These are phyloP conservation scores for Suillus brevipes DNA, from an alignment of 768 basidiomycete genomes.

Conservation along the genomic window DNA sequence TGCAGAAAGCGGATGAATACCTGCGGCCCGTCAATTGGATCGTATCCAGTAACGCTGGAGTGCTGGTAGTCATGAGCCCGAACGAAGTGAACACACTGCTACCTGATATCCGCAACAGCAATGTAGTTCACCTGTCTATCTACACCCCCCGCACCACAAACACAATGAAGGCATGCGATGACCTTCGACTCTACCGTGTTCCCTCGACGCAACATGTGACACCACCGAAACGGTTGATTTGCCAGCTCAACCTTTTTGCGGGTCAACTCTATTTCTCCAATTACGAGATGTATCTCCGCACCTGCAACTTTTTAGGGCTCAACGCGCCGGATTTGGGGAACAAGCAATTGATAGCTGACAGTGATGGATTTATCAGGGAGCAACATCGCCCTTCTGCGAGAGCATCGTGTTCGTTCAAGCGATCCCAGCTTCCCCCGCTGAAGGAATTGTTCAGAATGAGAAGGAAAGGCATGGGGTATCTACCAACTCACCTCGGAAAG, in stretches of 20 bases:
- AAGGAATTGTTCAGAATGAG: conserved; percentile 37
- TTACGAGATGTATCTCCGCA: conserved; percentile 25
- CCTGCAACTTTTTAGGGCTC: conserved; percentile 30
- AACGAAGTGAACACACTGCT: conserved; percentile 41
- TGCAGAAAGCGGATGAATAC: conserved; percentile 14
- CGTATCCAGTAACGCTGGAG: conserved; percentile 13
- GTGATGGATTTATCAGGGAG: conserved; percentile 25
- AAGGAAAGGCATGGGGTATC: conserved; percentile 40
- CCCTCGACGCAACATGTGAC: conserved; percentile 9
- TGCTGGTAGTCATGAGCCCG: conserved; percentile 43
- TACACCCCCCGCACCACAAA: conserved; percentile 41
- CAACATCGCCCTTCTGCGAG: conserved; percentile 13
- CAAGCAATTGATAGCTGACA: conserved; percentile 9
- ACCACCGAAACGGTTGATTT: conserved; percentile 2
- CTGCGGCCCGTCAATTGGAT: conserved; percentile 34
- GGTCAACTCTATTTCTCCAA: conserved; percentile 34
- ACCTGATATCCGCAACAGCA: conserved; percentile 34
- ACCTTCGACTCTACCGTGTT: conserved; percentile 19
- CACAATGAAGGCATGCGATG: conserved; percentile 39
- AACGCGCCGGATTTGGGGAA: conserved; percentile 18
- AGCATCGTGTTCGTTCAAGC: conserved; percentile 4
- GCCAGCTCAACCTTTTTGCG: conserved; percentile 32
- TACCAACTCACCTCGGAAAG: conserved; percentile 42
- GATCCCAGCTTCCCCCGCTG: too few relatives aligned
- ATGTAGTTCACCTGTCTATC: conserved; percentile 38